Evolutionary conservation across 129 eudicot species (phyloP), one percentile per base, ranked within the genome.

Genomic region (Centrapalus pauciflorus): DNA sequence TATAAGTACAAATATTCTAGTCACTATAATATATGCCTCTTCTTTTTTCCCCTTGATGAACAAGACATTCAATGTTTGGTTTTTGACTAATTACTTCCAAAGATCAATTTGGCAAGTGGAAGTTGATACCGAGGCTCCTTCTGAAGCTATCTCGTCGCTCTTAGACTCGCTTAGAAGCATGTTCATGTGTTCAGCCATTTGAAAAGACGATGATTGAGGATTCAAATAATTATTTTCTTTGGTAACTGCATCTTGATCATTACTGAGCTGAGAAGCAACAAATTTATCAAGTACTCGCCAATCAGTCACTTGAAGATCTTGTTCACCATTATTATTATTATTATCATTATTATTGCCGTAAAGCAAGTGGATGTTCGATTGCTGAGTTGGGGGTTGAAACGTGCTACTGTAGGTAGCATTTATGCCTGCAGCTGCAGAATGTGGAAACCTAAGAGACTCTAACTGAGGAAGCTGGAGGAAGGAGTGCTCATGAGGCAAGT

Each of bases 251-350:
- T 66, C 79, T 24, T 78, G 83, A 46, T 66, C 85, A 0, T 76
- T 75, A 63, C 85, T 76, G 19, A 81, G 79, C 52, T 81, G 85
- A 54, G 82, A 71, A 41, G 85, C 85, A 52, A 76, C 85, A 72
- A 81, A 81, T 33, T 72, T 81, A 61, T 81, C 85, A 14, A 81
- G 81, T 7, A 81, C 72, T 57, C 82, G 65, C 85, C 85, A 81
- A 66, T 81, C 85, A 11, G 85, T 81, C 68, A 61, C 62, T 72
- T 76, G 85, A 72, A 54, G 72, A 7, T 64, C 76, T 14, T 61
- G 64, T 70, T 30, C 79, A 34, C 52, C 68, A 24, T 20, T 29
- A 34, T 49, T 38, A 38, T 29, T 45, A 13, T 23, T 68, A 21
- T 37, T 12, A 23, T 52, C 8, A 23, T 61, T 49, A 57, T 67